Evolutionary conservation across 1,284 basidiomycete species (phyloP).

Genomic region (Ganoderma leucocontextum): DNA sequence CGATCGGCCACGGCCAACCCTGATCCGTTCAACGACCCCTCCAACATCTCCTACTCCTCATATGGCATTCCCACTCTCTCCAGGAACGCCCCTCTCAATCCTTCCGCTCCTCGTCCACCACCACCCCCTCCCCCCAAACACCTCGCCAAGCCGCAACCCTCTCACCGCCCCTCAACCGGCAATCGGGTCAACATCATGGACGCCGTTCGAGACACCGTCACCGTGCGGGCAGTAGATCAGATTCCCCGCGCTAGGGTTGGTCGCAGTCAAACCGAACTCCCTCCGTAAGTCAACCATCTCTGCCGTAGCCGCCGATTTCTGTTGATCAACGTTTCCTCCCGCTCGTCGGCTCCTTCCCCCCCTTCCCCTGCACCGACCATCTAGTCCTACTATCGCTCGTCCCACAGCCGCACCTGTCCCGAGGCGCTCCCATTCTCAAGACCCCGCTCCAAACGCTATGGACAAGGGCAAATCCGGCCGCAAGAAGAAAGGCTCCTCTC

Average conservation of each 20-base stretch:
- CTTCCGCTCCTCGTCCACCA: conserved; percentile 39
- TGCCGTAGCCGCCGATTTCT: conserved; percentile 22
- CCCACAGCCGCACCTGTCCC: conserved; percentile 49
- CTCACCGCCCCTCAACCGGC: conserved; percentile 37
- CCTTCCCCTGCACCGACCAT: conserved; percentile 36
- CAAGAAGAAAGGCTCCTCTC: conserved; percentile 76
- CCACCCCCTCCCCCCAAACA: conserved; percentile 51
- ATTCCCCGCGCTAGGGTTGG: conserved; percentile 51
- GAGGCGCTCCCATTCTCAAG: conserved; percentile 76
- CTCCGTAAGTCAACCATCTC: conserved; percentile 44
- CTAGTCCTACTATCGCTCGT: conserved; percentile 37
- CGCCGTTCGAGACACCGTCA: conserved; percentile 72
- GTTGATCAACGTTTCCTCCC: conserved; percentile 25
- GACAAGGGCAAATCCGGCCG: conserved; percentile 59
- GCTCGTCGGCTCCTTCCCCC: conserved; percentile 10
- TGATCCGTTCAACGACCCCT: conserved; percentile 67
- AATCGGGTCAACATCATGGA: conserved; percentile 57
- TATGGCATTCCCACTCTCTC: conserved; percentile 44
- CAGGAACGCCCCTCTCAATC: conserved; percentile 38
- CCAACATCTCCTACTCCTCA: conserved; percentile 44
- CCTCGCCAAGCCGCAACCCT: conserved; percentile 39
- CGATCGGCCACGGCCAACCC: conserved; percentile 55
- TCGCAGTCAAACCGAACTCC: conserved; percentile 54
- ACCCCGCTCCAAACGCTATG: conserved; percentile 56
- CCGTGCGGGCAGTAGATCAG: conserved; percentile 47